A percentile compares a stretch with the other conserved stretches of the same genome.
These are phyloP conservation scores for Aspergillus nidulans DNA, from an alignment of 495 filamentous ascomycete genomes.

Conservation along the genomic window DNA sequence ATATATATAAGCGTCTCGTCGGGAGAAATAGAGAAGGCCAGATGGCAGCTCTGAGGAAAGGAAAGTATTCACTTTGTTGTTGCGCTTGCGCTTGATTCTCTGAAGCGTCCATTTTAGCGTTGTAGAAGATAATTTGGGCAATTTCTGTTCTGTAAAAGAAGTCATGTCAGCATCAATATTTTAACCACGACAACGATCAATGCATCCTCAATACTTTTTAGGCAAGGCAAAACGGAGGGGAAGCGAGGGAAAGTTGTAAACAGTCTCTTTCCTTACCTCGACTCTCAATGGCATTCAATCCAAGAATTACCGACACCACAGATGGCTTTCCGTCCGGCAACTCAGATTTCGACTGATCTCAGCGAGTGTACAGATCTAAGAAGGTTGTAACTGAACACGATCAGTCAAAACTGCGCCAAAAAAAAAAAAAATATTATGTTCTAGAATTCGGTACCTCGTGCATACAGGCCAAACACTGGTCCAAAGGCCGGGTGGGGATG, in stretches of 20 bases:
- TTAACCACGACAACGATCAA: not conserved
- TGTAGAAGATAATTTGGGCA: not conserved
- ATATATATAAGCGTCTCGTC: too few relatives aligned
- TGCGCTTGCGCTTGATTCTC: constrained; percentile 31
- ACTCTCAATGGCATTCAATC: not conserved
- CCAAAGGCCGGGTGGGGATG: constrained; percentile 4
- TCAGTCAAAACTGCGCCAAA: constrained; percentile 9
- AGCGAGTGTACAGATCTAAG: not conserved
- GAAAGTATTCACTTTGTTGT: constrained; percentile 35
- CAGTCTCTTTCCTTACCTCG: not conserved
- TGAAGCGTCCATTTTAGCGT: constrained; percentile 30
- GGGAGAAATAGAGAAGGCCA: not conserved
- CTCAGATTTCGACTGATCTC: not conserved
- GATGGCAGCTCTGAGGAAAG: not conserved
- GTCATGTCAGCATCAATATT: not conserved
- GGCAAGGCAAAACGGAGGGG: not conserved
- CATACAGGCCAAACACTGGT: constrained; percentile 30
- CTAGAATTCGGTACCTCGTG: constrained; percentile 13
- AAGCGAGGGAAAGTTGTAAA: not conserved
- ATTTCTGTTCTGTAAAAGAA: not conserved
- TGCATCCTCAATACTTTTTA: not conserved
- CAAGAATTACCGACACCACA: not conserved
- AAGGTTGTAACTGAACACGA: not conserved
- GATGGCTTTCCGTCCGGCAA: not conserved
- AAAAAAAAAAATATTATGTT: constrained; percentile 22